Evolutionary conservation across 306 rosid genomes (phyloP), one percentile per base, ranked within the genome.

Genomic region (Dicorynia guianensis): DNA sequence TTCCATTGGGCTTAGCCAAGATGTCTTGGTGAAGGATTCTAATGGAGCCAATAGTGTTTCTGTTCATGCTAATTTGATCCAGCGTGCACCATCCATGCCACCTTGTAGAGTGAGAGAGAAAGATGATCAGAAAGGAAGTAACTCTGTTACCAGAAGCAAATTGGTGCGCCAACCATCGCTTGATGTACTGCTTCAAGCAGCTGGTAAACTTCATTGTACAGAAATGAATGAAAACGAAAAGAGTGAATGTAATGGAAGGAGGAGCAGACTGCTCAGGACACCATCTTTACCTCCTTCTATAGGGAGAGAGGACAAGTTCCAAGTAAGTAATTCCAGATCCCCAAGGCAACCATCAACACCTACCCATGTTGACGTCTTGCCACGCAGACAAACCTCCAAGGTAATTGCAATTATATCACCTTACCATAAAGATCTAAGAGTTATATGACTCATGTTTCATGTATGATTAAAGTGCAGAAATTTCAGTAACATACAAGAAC

Each of bases 31-130:
- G 74, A 77, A 76, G 81, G 82, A 53, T 65, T 71, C 71, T 42
- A 40, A 52, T 66, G 52, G 54, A n/a, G 79, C 72, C 13, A 57
- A 38, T n/a, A 46, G 58, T 77, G 76, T 42, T 61, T 64, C 15
- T 36, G 57, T 7, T 57, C 54, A 69, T 49, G 18, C 69, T 30
- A 69, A 76, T 70, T 72, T 72, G 72, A 80, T 80, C 36, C 85
- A 82, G 34, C 76, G 87, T 25, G 77, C 85, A 10, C 92, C 94
- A 6, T 88, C 96, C 1, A 75, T 88, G 68, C 93, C 87, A 13
- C 80, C 81, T 44, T 39, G 83, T 54, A 74, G 84, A 48, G 83
- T 83, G 71, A 83, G 78, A 64, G 85, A 77, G 68, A 84, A 71
- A 34, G 60, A 62, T 47, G 73, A 54, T 63, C 74, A 62, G 46